Percentiles rank a stretch among this genome's conserved stretches.
Conservation (phyloP, 1,284 basidiomycete genomes). For the Sporisorium scitamineum region DNA sequence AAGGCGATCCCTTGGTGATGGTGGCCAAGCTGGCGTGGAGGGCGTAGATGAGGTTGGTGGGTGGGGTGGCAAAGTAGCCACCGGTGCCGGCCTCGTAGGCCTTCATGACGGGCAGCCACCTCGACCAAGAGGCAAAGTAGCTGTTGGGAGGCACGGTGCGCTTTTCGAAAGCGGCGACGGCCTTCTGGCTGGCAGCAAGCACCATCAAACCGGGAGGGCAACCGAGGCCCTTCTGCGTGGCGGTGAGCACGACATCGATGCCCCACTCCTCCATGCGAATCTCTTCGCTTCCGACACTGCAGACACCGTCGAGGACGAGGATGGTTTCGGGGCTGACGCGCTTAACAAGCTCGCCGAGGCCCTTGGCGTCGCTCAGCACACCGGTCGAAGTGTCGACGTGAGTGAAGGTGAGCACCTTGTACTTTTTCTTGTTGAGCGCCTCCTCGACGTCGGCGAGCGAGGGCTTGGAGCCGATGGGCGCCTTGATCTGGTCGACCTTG, state of each 20-base stretch:
- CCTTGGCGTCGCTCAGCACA: constrained; percentile 87
- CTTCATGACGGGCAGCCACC: constrained; percentile 69
- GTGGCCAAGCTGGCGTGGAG: constrained; percentile 82
- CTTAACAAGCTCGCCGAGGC: constrained; percentile 80
- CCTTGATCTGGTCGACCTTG: constrained; percentile 85
- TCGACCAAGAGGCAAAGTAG: constrained; percentile 80
- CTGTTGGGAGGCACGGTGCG: constrained; percentile 79
- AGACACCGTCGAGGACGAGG: constrained; percentile 89
- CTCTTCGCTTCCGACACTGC: constrained; percentile 95
- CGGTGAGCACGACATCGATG: constrained; percentile 88
- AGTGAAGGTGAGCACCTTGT: constrained; percentile 91
- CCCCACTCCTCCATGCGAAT: constrained; percentile 93
- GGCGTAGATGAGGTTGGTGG: constrained; percentile 93
- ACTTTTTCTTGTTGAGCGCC: constrained; percentile 83
- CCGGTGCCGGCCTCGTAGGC: constrained; percentile 66
- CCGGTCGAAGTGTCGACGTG: constrained; percentile 78
- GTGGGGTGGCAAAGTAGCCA: constrained; percentile 70
- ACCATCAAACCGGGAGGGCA: constrained; percentile 94
- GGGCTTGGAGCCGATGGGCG: constrained; percentile 84
- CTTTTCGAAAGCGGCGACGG: constrained; percentile 80
- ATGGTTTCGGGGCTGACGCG: constrained; percentile 87
- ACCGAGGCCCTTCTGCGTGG: constrained; percentile 94
- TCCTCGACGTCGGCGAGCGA: constrained; percentile 76
- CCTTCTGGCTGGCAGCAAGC: constrained; percentile 82
- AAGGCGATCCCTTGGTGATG: constrained; percentile 75